A percentile compares a stretch with the other conserved stretches of the same genome.
phyloP scores from a whole-genome alignment of 768 basidiomycete genomes.

The Tephrocybe sp. region DNA sequence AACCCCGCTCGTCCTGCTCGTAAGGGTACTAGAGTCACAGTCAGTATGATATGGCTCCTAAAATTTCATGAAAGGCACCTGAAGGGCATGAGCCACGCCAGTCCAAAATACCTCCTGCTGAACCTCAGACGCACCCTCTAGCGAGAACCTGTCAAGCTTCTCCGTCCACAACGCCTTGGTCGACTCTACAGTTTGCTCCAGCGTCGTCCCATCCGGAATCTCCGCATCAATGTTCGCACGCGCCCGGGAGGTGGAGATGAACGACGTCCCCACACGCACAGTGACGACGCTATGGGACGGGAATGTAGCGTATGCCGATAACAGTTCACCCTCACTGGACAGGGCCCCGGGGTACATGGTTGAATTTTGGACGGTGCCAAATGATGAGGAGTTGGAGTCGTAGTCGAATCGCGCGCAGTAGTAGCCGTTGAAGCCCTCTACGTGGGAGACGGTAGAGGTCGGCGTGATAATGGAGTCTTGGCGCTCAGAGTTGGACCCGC shows the following conservation, averaged over 20 bases:
- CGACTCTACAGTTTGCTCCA: not conserved
- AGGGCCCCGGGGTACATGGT: conserved; percentile 29
- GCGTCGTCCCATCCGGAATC: conserved; percentile 37
- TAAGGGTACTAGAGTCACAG: conserved; percentile 61
- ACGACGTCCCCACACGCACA: conserved; percentile 58
- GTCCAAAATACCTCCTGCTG: conserved; percentile 59
- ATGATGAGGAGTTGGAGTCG: conserved; percentile 28
- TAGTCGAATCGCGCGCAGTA: conserved; percentile 61
- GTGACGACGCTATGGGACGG: conserved; percentile 41
- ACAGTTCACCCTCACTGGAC: conserved; percentile 38
- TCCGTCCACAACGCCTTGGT: conserved; percentile 40
- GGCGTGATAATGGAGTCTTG: conserved; percentile 74
- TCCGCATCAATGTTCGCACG: conserved; percentile 14
- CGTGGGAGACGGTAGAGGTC: conserved; percentile 34
- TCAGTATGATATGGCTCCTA: not conserved
- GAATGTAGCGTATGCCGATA: conserved; percentile 56
- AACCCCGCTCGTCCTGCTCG: conserved; percentile 65
- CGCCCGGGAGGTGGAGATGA: conserved; percentile 69
- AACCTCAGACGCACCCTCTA: conserved; percentile 48
- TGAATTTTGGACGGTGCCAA: conserved; percentile 51
- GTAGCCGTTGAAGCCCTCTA: conserved; percentile 50
- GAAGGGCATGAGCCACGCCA: conserved; percentile 60
- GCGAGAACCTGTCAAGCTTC: conserved; percentile 49
- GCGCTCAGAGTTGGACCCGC: conserved; percentile 64
- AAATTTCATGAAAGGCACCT: conserved; percentile 31